A percentile compares a stretch with the other conserved stretches of the same genome.
phyloP scores from a whole-genome alignment of 345 rosid species.

The Boechera stricta region DNA sequence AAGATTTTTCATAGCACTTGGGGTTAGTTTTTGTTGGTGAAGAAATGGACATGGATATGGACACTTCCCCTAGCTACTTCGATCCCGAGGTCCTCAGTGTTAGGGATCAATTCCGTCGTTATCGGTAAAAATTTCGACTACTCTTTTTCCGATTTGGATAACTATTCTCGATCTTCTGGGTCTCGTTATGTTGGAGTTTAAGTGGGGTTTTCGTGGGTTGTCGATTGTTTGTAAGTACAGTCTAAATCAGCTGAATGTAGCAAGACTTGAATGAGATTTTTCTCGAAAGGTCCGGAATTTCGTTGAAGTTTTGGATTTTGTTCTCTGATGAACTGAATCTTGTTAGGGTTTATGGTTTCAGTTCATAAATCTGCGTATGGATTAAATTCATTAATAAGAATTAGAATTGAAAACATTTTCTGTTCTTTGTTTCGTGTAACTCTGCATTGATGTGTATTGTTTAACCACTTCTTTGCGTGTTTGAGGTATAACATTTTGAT shows the following conservation, averaged over 20 bases:
- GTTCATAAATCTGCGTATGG: constrained; percentile 1
- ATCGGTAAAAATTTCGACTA: constrained; percentile 58
- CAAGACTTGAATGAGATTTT: constrained; percentile 16
- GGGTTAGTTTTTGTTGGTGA: constrained; percentile 11
- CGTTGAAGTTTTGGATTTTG: constrained; percentile 24
- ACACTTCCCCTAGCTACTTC: constrained; percentile 67
- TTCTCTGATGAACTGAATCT: not conserved
- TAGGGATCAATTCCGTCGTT: constrained; percentile 88
- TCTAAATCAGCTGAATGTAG: constrained; percentile 6
- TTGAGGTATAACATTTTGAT: constrained; percentile 30
- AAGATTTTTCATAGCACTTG: not conserved
- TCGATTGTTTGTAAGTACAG: not conserved
- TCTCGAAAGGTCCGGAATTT: not conserved
- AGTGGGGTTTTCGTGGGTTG: not conserved
- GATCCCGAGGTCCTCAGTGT: constrained; percentile 74
- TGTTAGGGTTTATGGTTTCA: constrained; percentile 12
- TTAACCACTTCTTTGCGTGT: constrained; percentile 9
- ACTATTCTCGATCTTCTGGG: constrained; percentile 27
- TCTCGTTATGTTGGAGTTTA: constrained; percentile 1
- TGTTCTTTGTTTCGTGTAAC: not conserved
- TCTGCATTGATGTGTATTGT: constrained; percentile 16
- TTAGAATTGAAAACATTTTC: not conserved
- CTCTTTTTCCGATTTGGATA: not conserved
- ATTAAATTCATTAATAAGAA: not conserved
- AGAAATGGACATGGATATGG: constrained; percentile 80